Base-by-base conservation (phyloP, 2,329 filamentous ascomycete genomes). In the Colletotrichum spaethianum region DNA sequence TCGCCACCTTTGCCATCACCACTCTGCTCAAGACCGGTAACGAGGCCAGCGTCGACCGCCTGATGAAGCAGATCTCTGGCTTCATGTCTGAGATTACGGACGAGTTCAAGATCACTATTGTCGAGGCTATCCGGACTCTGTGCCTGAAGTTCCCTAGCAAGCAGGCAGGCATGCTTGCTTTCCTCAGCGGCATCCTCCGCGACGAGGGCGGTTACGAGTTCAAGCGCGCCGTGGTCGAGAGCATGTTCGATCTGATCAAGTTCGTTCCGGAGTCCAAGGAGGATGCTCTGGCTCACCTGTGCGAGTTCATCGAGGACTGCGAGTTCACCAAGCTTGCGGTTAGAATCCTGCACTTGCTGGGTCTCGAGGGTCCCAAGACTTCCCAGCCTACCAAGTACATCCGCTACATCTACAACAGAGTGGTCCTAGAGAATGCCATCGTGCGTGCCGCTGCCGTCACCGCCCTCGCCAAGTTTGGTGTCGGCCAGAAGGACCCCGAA, bases 41-140 rank as follows among this genome's bases (percentile, higher is more conserved):
- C 80, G 96, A 99, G 84, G 94, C 94, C 48, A 98, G 95, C 76
- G 96, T 99, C 55, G 96, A 99, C 81, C 92, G 96, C 65, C 85
- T 99, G 76, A 98, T 99, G 95, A 98, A 98, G 89, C 95, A 98
- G 82, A 98, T 99, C 74, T 95, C 94, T 31, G 93, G 93, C 48
- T 98, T 99, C 86, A 98, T 99, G 96, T 94, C 95, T 5, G 96
- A 98, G 83, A 98, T 98, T 76, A 98, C 96, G 8, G 96, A 99
- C 80, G 96, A 99, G 83, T 99, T 99, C 88, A 99, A 98, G 88
- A 98, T 99, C 76, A 99, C 96, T n/a, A 98, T 99, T 78, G 96
- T 99, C 53, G 96, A 99, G 83, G 96, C 96, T 52, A 98, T 99
- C 79, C 93, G 96, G 73, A 98, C 96, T 4, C 86, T 99, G 50